These are phyloP conservation scores for Brassica juncea DNA, from an alignment of 345 rosid species.

Conservation along the genomic window DNA sequence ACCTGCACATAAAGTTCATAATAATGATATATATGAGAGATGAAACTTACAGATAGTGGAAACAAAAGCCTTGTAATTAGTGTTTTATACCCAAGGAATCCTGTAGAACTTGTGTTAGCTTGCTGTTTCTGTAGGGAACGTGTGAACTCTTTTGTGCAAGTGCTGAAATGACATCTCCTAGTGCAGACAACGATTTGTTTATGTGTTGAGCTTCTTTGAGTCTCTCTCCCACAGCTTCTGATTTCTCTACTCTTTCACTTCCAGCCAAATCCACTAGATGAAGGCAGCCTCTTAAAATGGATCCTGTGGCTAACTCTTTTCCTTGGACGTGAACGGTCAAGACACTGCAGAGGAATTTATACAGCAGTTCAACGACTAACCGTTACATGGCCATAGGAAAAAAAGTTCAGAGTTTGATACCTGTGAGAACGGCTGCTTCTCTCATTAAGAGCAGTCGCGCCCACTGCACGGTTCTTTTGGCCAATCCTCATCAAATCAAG, in stretches of 20 bases:
- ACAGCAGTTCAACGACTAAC: neutral
- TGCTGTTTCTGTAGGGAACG: constrained; percentile 95
- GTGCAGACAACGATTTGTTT: constrained; percentile 87
- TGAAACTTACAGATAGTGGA: constrained; percentile 11
- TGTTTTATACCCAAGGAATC: constrained; percentile 76
- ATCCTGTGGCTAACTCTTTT: constrained; percentile 77
- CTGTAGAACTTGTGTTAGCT: constrained; percentile 92
- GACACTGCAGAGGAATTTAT: constrained; percentile 52
- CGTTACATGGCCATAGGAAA: neutral
- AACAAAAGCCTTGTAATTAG: neutral
- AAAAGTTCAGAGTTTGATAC: constrained; percentile 31
- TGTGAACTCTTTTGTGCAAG: constrained; percentile 93
- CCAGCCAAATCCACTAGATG: constrained; percentile 99
- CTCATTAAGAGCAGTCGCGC: constrained; percentile 95
- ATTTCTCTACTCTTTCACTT: constrained; percentile 96
- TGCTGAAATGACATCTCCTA: constrained; percentile 95
- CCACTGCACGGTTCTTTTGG: constrained; percentile 90
- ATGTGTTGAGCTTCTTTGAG: constrained; percentile 98
- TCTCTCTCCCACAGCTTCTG: constrained; percentile 95
- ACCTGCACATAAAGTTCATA: constrained; percentile 47
- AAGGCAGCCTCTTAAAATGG: constrained; percentile 81
- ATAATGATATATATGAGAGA: neutral
- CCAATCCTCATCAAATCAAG: constrained; percentile 92
- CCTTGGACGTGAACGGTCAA: constrained; percentile 94
- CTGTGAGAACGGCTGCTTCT: constrained; percentile 98